phyloP scores from a whole-genome alignment of 164 flowering plant genomes.

The Platanus orientalis region DNA sequence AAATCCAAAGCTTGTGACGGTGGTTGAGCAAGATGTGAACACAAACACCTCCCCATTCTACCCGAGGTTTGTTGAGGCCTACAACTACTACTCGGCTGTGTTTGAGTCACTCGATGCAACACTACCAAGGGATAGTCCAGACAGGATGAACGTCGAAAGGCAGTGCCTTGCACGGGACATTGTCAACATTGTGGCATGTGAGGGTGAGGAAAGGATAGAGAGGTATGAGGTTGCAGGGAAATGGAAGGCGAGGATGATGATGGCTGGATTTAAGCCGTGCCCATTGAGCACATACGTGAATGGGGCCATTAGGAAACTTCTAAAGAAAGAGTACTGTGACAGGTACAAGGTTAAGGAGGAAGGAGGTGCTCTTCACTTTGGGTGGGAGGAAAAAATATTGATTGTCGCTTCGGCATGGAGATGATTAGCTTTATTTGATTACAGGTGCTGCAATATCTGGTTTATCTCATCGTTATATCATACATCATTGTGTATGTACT shows the following conservation, averaged over 20 bases:
- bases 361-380: constrained; percentile 67
- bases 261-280: constrained; percentile 79
- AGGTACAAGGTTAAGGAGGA: constrained; percentile 68
- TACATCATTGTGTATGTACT: no score
- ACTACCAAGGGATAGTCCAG: constrained; percentile 76
- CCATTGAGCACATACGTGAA: constrained; percentile 53
- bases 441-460: no score
- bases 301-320: constrained; percentile 38
- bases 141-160: constrained; percentile 83
- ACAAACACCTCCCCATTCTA: constrained; percentile 91
- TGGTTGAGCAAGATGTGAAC: constrained; percentile 93
- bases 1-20: constrained; percentile 82
- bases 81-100: constrained; percentile 83
- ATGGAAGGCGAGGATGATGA: constrained; percentile 95
- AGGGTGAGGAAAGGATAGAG: constrained; percentile 92
- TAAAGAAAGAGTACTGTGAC: constrained; percentile 59
- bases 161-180: constrained; percentile 94
- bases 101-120: constrained; percentile 89
- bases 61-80: constrained; percentile 78
- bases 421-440: constrained; percentile 19
- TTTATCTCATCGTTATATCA: no score
- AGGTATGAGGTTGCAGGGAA: constrained; percentile 94
- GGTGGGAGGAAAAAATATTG: constrained; percentile 86
- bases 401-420: constrained; percentile 85
- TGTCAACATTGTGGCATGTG: constrained; percentile 89